These are phyloP conservation scores for Byssochlamys sp. DNA, from an alignment of 2,329 filamentous ascomycete species.

Conservation along the genomic window DNA sequence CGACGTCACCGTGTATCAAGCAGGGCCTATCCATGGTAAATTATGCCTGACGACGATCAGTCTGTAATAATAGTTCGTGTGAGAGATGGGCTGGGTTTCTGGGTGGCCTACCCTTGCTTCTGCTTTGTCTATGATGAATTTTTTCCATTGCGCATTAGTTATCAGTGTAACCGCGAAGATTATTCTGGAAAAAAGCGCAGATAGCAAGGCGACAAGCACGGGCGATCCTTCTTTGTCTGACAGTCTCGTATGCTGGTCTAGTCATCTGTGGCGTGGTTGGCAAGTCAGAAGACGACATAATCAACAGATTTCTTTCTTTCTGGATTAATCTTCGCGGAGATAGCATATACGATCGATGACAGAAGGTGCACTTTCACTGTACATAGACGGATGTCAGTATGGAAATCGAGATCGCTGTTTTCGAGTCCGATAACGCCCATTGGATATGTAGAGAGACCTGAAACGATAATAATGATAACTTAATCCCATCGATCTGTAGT, in stretches of 20 bases:
- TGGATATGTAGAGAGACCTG: background rate
- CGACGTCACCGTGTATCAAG: background rate
- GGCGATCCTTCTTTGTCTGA: background rate
- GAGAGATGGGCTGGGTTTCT: background rate
- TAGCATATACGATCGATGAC: background rate
- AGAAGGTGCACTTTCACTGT: background rate
- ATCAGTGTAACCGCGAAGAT: background rate
- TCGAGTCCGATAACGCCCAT: no score
- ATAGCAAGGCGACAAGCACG: background rate
- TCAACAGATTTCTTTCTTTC: background rate
- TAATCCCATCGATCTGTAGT: background rate
- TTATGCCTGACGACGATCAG: background rate
- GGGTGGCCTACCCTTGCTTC: background rate
- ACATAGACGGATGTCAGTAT: background rate
- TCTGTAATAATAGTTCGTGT: background rate
- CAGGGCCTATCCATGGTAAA: background rate
- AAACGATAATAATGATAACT: no score
- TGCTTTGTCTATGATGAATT: background rate
- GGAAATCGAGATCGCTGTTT: background rate
- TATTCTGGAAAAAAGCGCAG: background rate
- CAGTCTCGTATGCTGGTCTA: background rate
- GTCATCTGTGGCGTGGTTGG: background rate
- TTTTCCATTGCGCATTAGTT: background rate
- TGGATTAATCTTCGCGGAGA: background rate
- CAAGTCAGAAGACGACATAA: background rate